Base-by-base conservation (phyloP, 202 grass and related monocot genomes). In the Panicum hallii region DNA sequence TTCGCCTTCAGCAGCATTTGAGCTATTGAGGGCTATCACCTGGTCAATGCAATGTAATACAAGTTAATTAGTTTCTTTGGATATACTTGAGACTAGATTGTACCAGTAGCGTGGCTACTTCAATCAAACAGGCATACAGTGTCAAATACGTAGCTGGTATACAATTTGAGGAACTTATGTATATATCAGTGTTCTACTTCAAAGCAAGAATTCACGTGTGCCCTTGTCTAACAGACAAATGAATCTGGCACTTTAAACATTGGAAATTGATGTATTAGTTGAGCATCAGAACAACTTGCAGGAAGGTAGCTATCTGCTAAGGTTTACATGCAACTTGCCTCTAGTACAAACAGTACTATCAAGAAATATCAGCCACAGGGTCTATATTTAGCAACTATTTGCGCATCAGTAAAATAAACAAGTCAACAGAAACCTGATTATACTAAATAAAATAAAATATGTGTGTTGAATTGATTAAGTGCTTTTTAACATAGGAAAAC, bases 1-100 rank as follows among this genome's bases (percentile, higher is more conserved):
- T 74, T 98, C 91, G 5, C 95, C 95, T 93, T 98, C 93, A 65
- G 93, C 95, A 75, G 89, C 87, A 53, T 89, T 73, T 16, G 91
- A 93, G 70, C 91, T 89, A 86, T 98, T 90, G 49, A 98, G 89
- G 56, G 95, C 91, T 87, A 98, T 90, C 61, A 95, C 93, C 95
- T 98, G 89, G 74, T 74, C 40, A 82, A 78, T 50, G 65, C 47
- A 90, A 79, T 50, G 42, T 28, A 45, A 67, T 43, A 74, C 1
- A 60, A 67, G 64, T 82, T 82, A 64, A 41, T 60, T 74, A 61
- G 43, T 79, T 49, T 26, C 30, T 63, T 65, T 45, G 36, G 50
- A 60, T 68, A 81, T 19, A 58, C 20, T 30, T 9, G 9, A 57
- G 30, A 82, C 52, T 81, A 52, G 55, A 52, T 20, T 54, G 1